Base-by-base conservation (phyloP, 2,329 filamentous ascomycete genomes). In the Paraconiothyrium brasiliense region DNA sequence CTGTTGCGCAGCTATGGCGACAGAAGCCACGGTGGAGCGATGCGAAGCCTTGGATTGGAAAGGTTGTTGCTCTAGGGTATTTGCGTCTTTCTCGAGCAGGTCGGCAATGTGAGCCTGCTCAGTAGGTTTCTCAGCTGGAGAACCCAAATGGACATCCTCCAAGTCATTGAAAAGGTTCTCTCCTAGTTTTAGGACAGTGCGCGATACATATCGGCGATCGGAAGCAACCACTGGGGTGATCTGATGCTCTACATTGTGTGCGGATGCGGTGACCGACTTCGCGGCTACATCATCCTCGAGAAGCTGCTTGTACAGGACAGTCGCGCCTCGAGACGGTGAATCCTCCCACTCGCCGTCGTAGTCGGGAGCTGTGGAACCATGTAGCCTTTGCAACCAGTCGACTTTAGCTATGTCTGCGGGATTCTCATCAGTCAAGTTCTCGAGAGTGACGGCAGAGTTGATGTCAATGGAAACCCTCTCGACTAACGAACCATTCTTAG, bases 281-380 rank as follows among this genome's bases (percentile, higher is more conserved):
- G 24, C 24, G 14, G 13, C 20, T 24, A 4, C 30, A 20, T 34
- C 30, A 9, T 9, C 14, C 30, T 50, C 47, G n/a, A 32, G 8
- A n/a, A 27, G 13, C 27, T 50, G 16, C 13, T 20, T 7, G 10
- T 50, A n/a, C 16, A n/a, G 30, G n/a, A n/a, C 7, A n/a, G n/a
- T n/a, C 8, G 27, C 14, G 14, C 7, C 30, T 30, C 47, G 47
- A 35, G 30, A 35, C 11, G 47, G 47, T n/a, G 47, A 32, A 50
- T 50, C 47, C 14, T 32, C 30, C 47, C 47, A 50, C n/a, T 34
- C 30, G 30, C 47, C 47, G 35, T 34, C 30, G 30, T 50, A 50
- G 6, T 50, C 47, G 20, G 30, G 27, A 30, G 27, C 14, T 6
- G 46, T 2, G 13, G 16, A 30, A 50, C 9, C n/a, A 5, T 35